Percentiles rank a stretch among this genome's conserved stretches.
These are phyloP conservation scores for Rhynchosporium graminicola DNA, from an alignment of 2,329 filamentous ascomycete species.

Conservation along the genomic window DNA sequence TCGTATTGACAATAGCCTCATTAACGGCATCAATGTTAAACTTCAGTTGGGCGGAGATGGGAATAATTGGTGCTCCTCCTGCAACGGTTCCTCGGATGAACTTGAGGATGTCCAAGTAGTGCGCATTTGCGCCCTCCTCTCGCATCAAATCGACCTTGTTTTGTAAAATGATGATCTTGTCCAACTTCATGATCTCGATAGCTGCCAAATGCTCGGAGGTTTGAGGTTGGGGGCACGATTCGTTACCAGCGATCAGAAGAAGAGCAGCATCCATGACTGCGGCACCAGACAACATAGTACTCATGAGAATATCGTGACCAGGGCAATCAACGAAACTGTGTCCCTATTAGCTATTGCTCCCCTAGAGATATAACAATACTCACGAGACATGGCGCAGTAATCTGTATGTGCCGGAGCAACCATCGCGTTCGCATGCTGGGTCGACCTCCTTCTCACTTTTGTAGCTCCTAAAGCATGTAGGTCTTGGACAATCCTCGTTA, in stretches of 20 bases:
- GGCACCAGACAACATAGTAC: conserved; percentile 98
- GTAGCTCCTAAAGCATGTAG: conserved; percentile 94
- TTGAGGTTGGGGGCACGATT: conserved; percentile 96
- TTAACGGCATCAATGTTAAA: conserved; percentile 99
- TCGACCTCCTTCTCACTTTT: conserved; percentile 99
- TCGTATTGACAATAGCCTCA: conserved; percentile 92
- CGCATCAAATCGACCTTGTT: conserved; percentile 99
- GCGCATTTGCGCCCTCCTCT: conserved; percentile 88
- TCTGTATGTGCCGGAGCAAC: conserved; percentile 84
- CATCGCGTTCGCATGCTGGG: conserved; percentile 91
- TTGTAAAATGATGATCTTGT: conserved; percentile 99
- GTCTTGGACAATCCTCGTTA: conserved; percentile 84
- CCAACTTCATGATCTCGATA: conserved; percentile 99
- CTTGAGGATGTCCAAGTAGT: conserved; percentile 96
- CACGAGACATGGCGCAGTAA: conserved; percentile 90
- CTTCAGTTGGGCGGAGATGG: conserved; percentile 96
- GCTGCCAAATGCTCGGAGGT: conserved; percentile 98
- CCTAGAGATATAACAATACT: conserved; percentile 45
- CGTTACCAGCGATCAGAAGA: conserved; percentile 95
- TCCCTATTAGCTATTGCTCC: conserved; percentile 35
- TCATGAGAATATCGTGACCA: conserved; percentile 99
- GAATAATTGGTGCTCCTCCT: conserved; percentile 91
- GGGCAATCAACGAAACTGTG: conserved; percentile 94
- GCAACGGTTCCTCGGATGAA: conserved; percentile 98
- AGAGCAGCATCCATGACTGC: conserved; percentile 99